Conservation (phyloP, 495 filamentous ascomycete genomes). For the Penicillium soppii region DNA sequence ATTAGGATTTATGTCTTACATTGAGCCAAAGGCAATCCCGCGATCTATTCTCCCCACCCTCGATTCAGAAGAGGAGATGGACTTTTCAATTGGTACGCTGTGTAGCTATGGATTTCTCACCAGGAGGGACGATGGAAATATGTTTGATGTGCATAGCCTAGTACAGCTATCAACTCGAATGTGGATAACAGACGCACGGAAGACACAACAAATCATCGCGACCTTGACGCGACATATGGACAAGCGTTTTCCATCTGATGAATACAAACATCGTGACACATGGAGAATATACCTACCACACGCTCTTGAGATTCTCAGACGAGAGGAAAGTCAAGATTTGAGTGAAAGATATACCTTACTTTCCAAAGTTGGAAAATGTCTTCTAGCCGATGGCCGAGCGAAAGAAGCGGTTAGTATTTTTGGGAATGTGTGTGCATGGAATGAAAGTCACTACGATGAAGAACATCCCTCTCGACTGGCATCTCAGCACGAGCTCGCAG, state of each 20-base stretch:
- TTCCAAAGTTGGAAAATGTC: no score
- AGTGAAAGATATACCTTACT: no score
- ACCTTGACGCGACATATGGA: no score
- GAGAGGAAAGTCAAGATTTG: no score
- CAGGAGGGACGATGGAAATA: constrained; percentile 5
- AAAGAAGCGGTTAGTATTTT: constrained; percentile 29
- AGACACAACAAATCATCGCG: no score
- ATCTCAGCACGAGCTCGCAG: constrained; percentile 27
- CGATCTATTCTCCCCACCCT: constrained; percentile 19
- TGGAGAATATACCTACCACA: no score
- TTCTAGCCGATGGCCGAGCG: constrained; percentile 23
- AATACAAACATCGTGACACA: no score
- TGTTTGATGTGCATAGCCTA: constrained; percentile 44
- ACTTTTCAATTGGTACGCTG: constrained; percentile 28
- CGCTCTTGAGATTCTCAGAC: no score
- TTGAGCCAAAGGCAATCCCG: constrained; percentile 41
- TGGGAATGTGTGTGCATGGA: constrained; percentile 22
- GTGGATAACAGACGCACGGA: no score
- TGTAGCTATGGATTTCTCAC: constrained; percentile 28
- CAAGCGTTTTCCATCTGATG: not conserved
- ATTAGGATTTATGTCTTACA: constrained; percentile 41
- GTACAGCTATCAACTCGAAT: constrained; percentile 43
- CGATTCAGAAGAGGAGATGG: constrained; percentile 17
- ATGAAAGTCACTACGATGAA: constrained; percentile 16
- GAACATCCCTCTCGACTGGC: constrained; percentile 26